Evolutionary conservation across 371 early-diverging fungal genomes (phyloP), one percentile per base, ranked within the genome.

Genomic region (Rhizopus delemar): DNA sequence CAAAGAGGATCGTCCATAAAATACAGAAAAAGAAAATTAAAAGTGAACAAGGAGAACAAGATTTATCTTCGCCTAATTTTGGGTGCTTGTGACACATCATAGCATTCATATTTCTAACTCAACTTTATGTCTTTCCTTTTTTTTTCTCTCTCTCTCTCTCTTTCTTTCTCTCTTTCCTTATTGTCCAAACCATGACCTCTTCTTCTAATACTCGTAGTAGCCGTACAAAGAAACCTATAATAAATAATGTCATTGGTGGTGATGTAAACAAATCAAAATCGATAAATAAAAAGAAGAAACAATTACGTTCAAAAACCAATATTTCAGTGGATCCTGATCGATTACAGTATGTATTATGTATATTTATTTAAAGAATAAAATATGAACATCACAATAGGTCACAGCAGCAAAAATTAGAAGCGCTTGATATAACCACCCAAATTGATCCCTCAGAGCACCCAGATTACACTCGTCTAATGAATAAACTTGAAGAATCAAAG

Each of bases 391-490:
- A 15, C 8, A 22, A 5, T 31, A n/a, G 28, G 16, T 8, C 4
- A 43, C 15, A 13, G 8, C 29, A 32, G 12, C 12, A 7, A 29
- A 8, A 32, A 6, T n/a, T 13, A 29, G 36, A 53, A 53, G 53
- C 22, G 16, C 8, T 28, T 9, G 28, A 36, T 16, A n/a, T 38
- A 51, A 8, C 2, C 43, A 39, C 28, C 22, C 6, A 54, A 39
- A 52, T 56, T 48, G 62, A 66, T 41, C 54, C 52, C 13, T 53
- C 63, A 41, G 61, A 63, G 22, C 63, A 70, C 39, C 63, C 70
- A 39, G 70, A 70, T 29, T 70, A 70, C 56, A 46, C 28, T 36
- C 60, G 64, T n/a, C 22, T 70, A 29, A 63, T 70, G 59, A 56
- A 15, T 29, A 50, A 63, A 49, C 66, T 70, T 38, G 60, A 70